These are phyloP conservation scores for Rhodamnia rubescens DNA, from an alignment of 345 rosid genomes.

Conservation along the genomic window DNA sequence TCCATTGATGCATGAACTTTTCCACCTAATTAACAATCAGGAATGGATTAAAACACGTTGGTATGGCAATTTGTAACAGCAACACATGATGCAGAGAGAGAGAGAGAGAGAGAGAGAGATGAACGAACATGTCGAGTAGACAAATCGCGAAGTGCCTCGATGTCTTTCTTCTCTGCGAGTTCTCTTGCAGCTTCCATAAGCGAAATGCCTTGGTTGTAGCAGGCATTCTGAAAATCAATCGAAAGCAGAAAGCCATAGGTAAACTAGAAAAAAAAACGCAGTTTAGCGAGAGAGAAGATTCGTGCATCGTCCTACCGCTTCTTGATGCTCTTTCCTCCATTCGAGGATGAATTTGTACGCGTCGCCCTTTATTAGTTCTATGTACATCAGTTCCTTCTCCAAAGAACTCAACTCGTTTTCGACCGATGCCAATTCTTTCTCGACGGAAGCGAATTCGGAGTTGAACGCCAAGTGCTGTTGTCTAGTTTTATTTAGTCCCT, in stretches of 20 bases:
- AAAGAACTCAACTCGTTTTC: neutral
- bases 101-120: neutral
- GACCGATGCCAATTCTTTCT: neutral
- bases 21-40: neutral
- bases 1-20: neutral
- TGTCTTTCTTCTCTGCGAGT: neutral
- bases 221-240: neutral
- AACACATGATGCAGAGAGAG: neutral
- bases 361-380: neutral
- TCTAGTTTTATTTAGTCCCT: neutral
- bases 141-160: neutral
- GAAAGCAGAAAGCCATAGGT: neutral
- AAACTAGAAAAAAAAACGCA: neutral
- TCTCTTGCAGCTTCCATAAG: neutral
- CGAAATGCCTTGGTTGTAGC: neutral
- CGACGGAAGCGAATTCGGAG: rapidly evolving
- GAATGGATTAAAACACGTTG: neutral
- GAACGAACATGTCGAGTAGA: neutral
- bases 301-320: neutral
- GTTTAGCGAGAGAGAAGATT: neutral
- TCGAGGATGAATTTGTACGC: neutral
- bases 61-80: neutral
- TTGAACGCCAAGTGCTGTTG: neutral
- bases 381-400: neutral
- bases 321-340: neutral